phyloP scores from a whole-genome alignment of 306 rosid genomes.

The Glycyrrhiza uralensis region DNA sequence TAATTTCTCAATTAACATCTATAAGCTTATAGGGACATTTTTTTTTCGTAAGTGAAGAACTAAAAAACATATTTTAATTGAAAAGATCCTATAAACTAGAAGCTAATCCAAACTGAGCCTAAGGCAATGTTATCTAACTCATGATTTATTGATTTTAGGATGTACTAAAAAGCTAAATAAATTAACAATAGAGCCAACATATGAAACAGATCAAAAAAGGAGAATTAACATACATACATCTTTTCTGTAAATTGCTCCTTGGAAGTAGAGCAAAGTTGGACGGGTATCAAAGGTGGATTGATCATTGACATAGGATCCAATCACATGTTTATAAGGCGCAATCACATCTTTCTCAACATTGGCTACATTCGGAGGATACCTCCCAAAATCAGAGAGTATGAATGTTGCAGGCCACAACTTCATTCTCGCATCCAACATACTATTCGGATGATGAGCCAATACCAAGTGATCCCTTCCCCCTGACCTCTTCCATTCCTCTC shows the following conservation, averaged over 20 bases:
- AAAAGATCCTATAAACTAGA: neutral
- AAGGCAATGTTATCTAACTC: neutral
- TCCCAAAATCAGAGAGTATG: constrained; percentile 79
- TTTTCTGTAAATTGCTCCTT: constrained; percentile 83
- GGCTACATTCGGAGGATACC: constrained; percentile 75
- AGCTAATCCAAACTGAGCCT: neutral
- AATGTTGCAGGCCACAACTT: constrained; percentile 68
- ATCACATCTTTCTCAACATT: constrained; percentile 79
- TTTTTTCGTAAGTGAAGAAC: too few relatives aligned
- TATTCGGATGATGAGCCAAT: constrained; percentile 85
- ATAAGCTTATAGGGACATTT: too few relatives aligned
- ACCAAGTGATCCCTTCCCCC: constrained; percentile 78
- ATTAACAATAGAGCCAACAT: constrained; percentile 7
- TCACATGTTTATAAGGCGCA: constrained; percentile 78
- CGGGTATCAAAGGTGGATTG: constrained; percentile 56
- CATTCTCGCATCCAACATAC: constrained; percentile 69
- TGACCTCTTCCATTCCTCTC: constrained; percentile 66
- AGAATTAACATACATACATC: constrained; percentile 66
- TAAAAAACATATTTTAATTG: neutral
- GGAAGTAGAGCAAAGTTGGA: constrained; percentile 64
- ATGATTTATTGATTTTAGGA: neutral
- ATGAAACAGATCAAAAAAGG: constrained; percentile 5
- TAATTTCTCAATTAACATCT: too few relatives aligned
- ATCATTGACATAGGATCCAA: constrained; percentile 47
- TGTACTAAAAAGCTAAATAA: constrained; percentile 1